Conservation (phyloP, 2,329 filamentous ascomycete genomes). For the Mycosphaerella sp. region DNA sequence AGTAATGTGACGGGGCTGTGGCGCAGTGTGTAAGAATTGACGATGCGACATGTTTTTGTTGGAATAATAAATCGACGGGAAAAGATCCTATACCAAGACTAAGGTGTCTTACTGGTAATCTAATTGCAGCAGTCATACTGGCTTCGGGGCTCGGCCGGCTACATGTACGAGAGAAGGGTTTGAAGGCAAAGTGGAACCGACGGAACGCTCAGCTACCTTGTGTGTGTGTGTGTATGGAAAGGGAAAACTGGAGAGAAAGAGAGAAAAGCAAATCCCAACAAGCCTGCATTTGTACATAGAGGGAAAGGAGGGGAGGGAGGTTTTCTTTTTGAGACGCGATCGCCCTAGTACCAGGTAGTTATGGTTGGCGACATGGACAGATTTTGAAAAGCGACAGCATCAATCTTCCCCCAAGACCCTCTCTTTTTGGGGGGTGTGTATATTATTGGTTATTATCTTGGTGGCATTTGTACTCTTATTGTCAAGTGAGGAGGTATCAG, state of each 20-base stretch:
- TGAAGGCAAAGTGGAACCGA: background rate
- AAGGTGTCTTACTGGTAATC: background rate
- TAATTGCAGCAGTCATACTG: background rate
- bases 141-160: too few species aligned
- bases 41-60: background rate
- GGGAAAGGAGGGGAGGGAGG: too few species aligned
- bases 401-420: too few species aligned
- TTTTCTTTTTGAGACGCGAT: too few species aligned
- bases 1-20: background rate
- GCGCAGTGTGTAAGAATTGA: background rate
- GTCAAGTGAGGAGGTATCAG: too few species aligned
- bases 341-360: too few species aligned
- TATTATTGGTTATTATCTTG: too few species aligned
- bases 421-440: too few species aligned
- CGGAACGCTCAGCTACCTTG: background rate
- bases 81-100: background rate
- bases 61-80: background rate
- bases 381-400: too few species aligned
- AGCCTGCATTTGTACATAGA: background rate
- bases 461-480: too few species aligned
- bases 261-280: background rate
- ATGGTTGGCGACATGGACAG: too few species aligned
- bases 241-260: background rate
- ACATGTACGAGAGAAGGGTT: background rate
- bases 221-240: too few species aligned